Evolutionary conservation across 208 protist genomes (phyloP), one percentile per base, ranked within the genome.

Genomic region (Crithidia expoeki): DNA sequence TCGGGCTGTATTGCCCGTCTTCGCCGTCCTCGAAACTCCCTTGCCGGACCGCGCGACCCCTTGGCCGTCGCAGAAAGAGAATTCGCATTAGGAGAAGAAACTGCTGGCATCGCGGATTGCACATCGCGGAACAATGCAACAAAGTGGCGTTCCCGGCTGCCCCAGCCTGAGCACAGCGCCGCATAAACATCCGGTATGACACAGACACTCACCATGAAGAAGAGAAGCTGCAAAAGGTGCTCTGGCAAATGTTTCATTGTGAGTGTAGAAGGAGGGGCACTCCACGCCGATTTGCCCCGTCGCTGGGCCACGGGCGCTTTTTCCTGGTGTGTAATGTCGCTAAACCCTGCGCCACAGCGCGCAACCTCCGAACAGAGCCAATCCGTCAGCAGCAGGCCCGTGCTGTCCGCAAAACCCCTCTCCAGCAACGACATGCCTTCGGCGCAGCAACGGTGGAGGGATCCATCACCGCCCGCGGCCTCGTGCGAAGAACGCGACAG

Each of bases 131-230:
- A 38, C 12, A 68, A 28, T 2, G 63, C 33, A 4, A 51, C 12
- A 2, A 58, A 40, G 49, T 57, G 61, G 14, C 33, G 61, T 47
- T 47, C 61, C 12, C 11, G 46, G n/a, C n/a, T 55, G 1, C 47
- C 33, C 33, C 61, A 55, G 21, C 32, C 30, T 2, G 14, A 4
- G 17, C 47, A 28, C 52, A 83, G 52, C 23, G 73, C 71, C 2
- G 10, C 27, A n/a, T 56, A 62, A 28, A 53, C 63, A 0, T 34
- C 63, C 32, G 57, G 52, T 12, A 83, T 17, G 36, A 74, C 51
- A 49, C 74, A 71, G 27, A 76, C 69, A 27, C 70, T 50, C 46
- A 72, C 72, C 28, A 89, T 17, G 55, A 82, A 85, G 14, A 77
- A 55, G 21, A 87, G 40, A 16, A 87, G 44, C 11, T 40, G 66